These are phyloP conservation scores for Boletus rex-veris DNA, from an alignment of 768 basidiomycete genomes.

Conservation along the genomic window DNA sequence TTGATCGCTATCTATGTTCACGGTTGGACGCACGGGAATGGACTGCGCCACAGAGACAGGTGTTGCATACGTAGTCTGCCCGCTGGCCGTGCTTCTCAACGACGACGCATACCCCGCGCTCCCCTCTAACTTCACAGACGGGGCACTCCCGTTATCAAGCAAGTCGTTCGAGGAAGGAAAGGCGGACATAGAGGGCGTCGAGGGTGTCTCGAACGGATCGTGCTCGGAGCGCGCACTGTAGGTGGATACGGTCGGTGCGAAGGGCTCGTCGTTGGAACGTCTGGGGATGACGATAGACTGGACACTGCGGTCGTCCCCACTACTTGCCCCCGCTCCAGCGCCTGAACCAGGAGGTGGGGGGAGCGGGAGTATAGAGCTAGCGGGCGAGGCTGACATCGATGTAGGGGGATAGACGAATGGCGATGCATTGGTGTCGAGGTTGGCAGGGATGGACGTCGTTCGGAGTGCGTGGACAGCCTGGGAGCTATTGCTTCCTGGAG, in stretches of 20 bases:
- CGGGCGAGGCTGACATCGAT: not conserved
- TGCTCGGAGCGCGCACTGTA: conserved; percentile 1
- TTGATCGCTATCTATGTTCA: conserved; percentile 5
- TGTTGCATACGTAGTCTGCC: conserved; percentile 14
- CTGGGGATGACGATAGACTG: conserved; percentile 24
- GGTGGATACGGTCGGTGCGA: conserved; percentile 23
- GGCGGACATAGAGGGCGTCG: conserved; percentile 27
- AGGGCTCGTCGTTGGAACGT: conserved; percentile 30
- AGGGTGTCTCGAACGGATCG: conserved; percentile 31
- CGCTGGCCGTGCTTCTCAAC: conserved; percentile 13
- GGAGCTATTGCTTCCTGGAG: conserved; percentile 48
- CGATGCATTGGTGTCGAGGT: conserved; percentile 9
- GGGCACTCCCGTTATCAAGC: not conserved
- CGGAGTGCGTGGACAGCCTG: conserved; percentile 39
- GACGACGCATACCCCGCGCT: conserved; percentile 4
- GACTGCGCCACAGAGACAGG: conserved; percentile 4
- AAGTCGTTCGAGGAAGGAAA: conserved; percentile 25
- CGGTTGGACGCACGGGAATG: not conserved
- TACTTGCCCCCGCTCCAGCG: not conserved
- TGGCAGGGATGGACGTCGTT: conserved; percentile 13
- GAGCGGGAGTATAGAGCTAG: conserved; percentile 8
- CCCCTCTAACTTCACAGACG: not conserved
- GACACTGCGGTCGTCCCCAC: conserved; percentile 1
- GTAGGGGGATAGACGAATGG: conserved; percentile 28
- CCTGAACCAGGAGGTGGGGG: conserved; percentile 12